Percentiles rank a stretch among this genome's conserved stretches.
phyloP scores from a whole-genome alignment of 1,284 basidiomycete species.

The Wallemia hederae region DNA sequence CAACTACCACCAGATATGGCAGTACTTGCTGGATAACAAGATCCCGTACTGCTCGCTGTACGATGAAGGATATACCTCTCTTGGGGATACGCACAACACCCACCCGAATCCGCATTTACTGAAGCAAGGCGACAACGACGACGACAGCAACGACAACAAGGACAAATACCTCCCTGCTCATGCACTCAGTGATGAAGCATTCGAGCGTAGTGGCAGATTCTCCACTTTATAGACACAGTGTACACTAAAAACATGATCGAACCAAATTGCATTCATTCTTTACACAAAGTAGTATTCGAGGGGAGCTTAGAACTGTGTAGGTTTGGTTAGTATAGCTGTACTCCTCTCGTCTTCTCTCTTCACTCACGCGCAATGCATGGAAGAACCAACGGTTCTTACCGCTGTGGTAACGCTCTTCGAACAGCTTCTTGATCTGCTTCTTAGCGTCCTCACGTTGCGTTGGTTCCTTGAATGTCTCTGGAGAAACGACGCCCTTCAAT shows the following conservation, averaged over 20 bases:
- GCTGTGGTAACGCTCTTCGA: slow-evolving; percentile 67
- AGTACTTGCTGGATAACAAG: slow-evolving; percentile 40
- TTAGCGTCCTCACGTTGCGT: slow-evolving; percentile 72
- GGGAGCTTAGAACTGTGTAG: neutral
- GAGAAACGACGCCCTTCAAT: slow-evolving; percentile 49
- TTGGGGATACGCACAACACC: slow-evolving; percentile 85
- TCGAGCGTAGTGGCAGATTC: neutral
- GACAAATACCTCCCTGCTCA: neutral
- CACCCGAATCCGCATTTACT: slow-evolving; percentile 60
- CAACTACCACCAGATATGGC: slow-evolving; percentile 70
- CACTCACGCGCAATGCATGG: slow-evolving; percentile 38
- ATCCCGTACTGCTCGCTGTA: slow-evolving; percentile 71
- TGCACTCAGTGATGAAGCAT: neutral
- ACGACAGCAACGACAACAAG: neutral
- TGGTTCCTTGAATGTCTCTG: slow-evolving; percentile 84
- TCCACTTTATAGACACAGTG: neutral
- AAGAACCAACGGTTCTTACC: slow-evolving; percentile 96
- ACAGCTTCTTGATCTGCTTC: slow-evolving; percentile 78
- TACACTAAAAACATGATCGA: too few species aligned
- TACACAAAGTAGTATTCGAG: neutral
- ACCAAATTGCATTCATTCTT: neutral
- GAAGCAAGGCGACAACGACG: slow-evolving; percentile 2
- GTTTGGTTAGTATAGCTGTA: slow-evolving; percentile 4
- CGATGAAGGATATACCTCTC: slow-evolving; percentile 86
- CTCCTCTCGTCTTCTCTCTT: neutral